Conservation (phyloP, 2,329 filamentous ascomycete genomes). For the Neoscytalidium dimidiatum region DNA sequence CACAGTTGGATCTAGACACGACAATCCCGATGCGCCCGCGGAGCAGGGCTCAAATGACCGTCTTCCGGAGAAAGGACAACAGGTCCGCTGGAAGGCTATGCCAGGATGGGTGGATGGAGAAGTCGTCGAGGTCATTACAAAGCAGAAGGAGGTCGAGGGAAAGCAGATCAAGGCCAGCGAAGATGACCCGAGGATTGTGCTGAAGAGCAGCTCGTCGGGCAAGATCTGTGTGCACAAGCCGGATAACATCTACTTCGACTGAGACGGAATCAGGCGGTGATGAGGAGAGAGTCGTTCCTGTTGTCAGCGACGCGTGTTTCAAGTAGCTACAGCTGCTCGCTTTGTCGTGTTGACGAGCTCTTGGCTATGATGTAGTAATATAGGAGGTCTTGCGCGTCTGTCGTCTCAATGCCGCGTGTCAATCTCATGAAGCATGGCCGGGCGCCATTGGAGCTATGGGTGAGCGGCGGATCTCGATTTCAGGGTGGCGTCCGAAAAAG, state of each 20-base stretch:
- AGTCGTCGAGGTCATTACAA: slow-evolving; percentile 45
- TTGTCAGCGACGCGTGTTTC: background rate
- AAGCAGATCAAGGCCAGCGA: slow-evolving; percentile 45
- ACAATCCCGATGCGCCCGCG: slow-evolving; percentile 29
- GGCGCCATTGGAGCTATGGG: background rate
- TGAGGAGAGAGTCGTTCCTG: background rate
- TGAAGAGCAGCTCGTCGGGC: slow-evolving; percentile 41
- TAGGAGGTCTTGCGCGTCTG: background rate
- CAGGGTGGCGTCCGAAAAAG: background rate
- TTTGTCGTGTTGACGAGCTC: background rate
- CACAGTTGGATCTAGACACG: slow-evolving; percentile 29
- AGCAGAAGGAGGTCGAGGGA: slow-evolving; percentile 43
- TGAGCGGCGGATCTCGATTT: background rate
- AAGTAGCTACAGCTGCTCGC: background rate
- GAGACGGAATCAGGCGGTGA: background rate
- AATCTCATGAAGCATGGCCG: background rate
- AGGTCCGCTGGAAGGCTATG: slow-evolving; percentile 44
- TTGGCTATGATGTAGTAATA: background rate
- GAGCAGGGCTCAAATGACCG: slow-evolving; percentile 30
- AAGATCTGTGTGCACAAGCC: slow-evolving; percentile 48
- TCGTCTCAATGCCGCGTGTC: background rate
- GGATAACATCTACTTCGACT: slow-evolving; percentile 46
- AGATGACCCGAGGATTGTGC: slow-evolving; percentile 45
- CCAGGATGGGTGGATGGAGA: slow-evolving; percentile 44
- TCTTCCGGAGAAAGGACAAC: slow-evolving; percentile 45